Conservation (phyloP, 163 green algal species). For the Volvox carteri region DNA sequence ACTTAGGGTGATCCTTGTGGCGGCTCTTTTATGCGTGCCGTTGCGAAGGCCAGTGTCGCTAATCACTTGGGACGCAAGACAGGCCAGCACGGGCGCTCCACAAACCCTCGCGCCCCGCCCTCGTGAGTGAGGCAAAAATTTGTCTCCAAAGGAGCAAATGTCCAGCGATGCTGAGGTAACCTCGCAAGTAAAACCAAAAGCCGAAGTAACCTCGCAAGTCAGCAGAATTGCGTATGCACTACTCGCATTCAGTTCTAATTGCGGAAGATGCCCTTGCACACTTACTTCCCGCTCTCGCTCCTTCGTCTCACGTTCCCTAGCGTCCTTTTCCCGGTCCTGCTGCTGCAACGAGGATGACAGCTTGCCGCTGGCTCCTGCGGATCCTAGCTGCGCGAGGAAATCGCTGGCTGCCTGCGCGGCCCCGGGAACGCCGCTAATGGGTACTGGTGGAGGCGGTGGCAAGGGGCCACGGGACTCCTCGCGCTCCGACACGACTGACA, state of each 20-base stretch:
- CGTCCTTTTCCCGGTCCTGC: background rate
- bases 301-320: background rate
- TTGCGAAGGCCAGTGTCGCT: too few species aligned
- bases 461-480: slow-evolving; percentile 55
- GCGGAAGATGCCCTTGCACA: background rate
- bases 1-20: too few species aligned
- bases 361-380: background rate
- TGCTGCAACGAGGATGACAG: background rate
- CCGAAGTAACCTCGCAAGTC: too few species aligned
- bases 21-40: too few species aligned
- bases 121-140: too few species aligned
- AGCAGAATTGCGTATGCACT: too few species aligned
- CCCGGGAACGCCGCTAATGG: background rate
- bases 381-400: slow-evolving; percentile 42
- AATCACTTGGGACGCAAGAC: too few species aligned
- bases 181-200: too few species aligned
- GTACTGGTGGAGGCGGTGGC: slow-evolving; percentile 53
- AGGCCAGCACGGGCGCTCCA: too few species aligned
- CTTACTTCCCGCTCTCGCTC: slow-evolving; percentile 48
- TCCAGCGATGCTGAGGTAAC: too few species aligned
- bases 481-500: slow-evolving; percentile 71
- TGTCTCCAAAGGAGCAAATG: too few species aligned
- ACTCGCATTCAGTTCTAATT: background rate
- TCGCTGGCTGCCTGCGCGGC: slow-evolving; percentile 40
- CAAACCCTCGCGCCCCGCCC: too few species aligned